Base-by-base conservation (phyloP, 768 basidiomycete species). In the Psilocybe sp. region DNA sequence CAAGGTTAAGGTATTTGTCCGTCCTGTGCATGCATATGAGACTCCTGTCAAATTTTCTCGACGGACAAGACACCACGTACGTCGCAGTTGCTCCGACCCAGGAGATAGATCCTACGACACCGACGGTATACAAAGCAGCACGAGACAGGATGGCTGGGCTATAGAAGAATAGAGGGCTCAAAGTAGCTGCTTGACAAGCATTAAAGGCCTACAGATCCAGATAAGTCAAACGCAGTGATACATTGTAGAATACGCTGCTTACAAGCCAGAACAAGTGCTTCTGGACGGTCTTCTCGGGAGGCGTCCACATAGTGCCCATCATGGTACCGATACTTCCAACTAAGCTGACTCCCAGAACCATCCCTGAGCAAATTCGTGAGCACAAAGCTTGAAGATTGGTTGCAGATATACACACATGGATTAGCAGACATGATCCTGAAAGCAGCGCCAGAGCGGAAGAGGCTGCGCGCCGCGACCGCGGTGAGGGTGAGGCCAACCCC, bases 71-170 rank as follows among this genome's bases (percentile, higher is more conserved):
- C 34, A 33, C 55, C 23, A 49, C 77, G 53, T 56, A 84, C 86
- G 71, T 84, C 19, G 92, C 92, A 32, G 92, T 96, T 4, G 92
- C 91, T 16, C 92, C 92, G 18, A 96, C 78, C 63, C 92, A 96
- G 11, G 85, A 85, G 20, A 95, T 79, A 2, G 88, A 81, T 4
- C 90, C 91, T n/a, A 92, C 88, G 2, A 90, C 81, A 20, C 91
- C 91, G 34, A 83, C 78, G 0, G 92, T 94, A 69, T 96, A 96
- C 2, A 96, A 71, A 5, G 90, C 92, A 8, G 92, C 92, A 28
- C 92, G 83, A 14, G 87, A 86, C 44, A 96, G 77, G 54, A 95
- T 79, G 11, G 89, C 90, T 2, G 92, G 92, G 60, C 76, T 85
- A 40, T 93, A 67, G 77, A 95, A 93, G 72, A 92, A 92, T n/a